A percentile compares a stretch with the other conserved stretches of the same genome.
Evolutionary conservation across 345 rosid species (phyloP).

Genomic region (Lumnitzera racemosa): DNA sequence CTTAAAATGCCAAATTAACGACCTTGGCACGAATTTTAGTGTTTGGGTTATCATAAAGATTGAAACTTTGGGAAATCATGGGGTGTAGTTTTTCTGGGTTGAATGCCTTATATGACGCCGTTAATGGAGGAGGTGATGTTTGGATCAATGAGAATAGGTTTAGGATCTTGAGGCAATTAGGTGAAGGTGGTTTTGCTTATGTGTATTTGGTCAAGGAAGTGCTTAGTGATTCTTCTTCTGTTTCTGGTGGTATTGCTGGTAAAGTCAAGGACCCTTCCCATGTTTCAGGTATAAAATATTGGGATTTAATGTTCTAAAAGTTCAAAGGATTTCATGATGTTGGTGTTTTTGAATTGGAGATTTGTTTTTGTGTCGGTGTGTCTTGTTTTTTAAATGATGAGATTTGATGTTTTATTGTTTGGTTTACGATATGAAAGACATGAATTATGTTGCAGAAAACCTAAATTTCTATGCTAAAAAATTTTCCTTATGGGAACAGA

Average conservation of each 20-base stretch:
- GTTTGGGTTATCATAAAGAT: neutral
- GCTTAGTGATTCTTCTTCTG: conserved; percentile 47
- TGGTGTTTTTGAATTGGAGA: no score
- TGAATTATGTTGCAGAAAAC: no score
- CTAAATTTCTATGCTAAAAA: no score
- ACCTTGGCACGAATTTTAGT: no score
- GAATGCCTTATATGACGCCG: conserved; percentile 88
- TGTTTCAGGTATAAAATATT: conserved; percentile 55
- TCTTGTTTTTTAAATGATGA: no score
- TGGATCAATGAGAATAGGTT: conserved; percentile 98
- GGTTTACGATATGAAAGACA: no score
- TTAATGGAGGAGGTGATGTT: conserved; percentile 83
- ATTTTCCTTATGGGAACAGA: no score
- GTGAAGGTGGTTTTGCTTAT: conserved; percentile 94
- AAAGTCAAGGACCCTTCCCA: conserved; percentile 89
- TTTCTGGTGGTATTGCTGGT: conserved; percentile 52
- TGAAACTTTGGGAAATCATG: conserved; percentile 24
- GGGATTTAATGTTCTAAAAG: no score
- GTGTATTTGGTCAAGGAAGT: conserved; percentile 83
- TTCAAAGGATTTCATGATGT: no score
- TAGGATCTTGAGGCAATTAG: conserved; percentile 87
- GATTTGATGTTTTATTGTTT: no score
- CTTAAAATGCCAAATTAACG: no score
- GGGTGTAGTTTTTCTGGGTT: conserved; percentile 94
- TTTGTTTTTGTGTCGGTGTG: no score